Conservation (phyloP, 208 protist species). For the Wallacemonas sp. region DNA sequence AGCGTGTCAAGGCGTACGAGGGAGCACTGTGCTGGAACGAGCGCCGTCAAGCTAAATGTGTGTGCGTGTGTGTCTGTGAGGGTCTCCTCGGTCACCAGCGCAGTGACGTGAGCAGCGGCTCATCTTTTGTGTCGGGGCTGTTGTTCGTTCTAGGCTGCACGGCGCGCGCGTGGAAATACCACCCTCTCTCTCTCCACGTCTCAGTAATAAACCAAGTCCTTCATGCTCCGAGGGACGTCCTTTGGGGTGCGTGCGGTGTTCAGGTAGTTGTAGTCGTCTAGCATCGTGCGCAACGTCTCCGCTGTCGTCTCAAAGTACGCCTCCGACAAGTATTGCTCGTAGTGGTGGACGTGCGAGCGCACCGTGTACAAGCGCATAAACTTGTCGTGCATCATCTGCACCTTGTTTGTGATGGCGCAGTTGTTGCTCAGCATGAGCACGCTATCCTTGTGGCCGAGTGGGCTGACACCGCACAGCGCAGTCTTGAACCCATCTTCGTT, state of each 20-base stretch:
- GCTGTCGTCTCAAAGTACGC: conserved; percentile 78
- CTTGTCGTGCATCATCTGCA: conserved; percentile 69
- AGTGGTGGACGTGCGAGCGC: conserved; percentile 93
- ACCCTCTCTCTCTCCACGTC: too few species aligned
- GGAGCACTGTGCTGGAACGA: too few species aligned
- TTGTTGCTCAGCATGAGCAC: conserved; percentile 94
- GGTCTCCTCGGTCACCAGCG: too few species aligned
- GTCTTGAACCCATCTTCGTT: conserved; percentile 98
- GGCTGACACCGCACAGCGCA: conserved; percentile 91
- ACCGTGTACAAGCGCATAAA: conserved; percentile 93
- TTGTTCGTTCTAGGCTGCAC: background rate
- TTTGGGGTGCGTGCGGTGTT: conserved; percentile 45
- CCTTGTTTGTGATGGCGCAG: conserved; percentile 80
- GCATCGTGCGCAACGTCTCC: conserved; percentile 63
- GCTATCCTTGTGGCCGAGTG: conserved; percentile 88
- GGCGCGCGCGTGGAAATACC: too few species aligned
- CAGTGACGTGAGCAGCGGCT: too few species aligned
- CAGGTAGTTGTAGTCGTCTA: conserved; percentile 88
- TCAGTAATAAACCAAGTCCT: conserved; percentile 80
- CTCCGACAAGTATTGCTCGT: conserved; percentile 84
- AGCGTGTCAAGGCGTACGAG: too few species aligned
- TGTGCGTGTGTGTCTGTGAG: too few species aligned
- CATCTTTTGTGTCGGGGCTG: background rate
- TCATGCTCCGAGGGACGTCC: conserved; percentile 72
- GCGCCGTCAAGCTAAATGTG: too few species aligned